Conservation (phyloP, 352 stramenopile species). For the Pythium apleroticum region DNA sequence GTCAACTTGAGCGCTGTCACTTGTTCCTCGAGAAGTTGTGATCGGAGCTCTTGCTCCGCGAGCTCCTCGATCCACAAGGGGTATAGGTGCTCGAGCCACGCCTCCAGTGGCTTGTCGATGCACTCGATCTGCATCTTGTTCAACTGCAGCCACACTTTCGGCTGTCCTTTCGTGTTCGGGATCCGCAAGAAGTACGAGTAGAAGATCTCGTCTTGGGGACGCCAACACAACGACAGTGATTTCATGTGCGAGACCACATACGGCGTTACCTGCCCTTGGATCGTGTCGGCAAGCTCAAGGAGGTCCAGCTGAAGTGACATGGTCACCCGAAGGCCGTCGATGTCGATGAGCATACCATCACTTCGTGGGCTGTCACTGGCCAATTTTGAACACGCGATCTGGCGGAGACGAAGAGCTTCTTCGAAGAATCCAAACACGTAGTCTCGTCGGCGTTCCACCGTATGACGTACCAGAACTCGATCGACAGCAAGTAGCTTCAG, state of each 20-base stretch:
- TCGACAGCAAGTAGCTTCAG: conserved; percentile 44
- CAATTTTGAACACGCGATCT: conserved; percentile 30
- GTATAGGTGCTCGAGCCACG: conserved; percentile 69
- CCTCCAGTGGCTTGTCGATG: conserved; percentile 51
- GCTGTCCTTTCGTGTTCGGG: conserved; percentile 32
- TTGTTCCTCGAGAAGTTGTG: conserved; percentile 67
- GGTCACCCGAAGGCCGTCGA: conserved; percentile 41
- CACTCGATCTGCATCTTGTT: conserved; percentile 45
- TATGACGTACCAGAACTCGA: conserved; percentile 48
- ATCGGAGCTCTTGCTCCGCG: conserved; percentile 58
- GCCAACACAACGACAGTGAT: conserved; percentile 42
- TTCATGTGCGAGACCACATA: conserved; percentile 28
- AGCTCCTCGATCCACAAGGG: conserved; percentile 75
- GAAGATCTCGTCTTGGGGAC: conserved; percentile 61
- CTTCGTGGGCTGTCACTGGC: conserved; percentile 3
- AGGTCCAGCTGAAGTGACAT: conserved; percentile 42
- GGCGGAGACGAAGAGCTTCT: conserved; percentile 44
- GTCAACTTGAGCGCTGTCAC: conserved; percentile 50
- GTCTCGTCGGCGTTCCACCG: conserved; percentile 40
- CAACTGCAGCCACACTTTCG: conserved; percentile 54
- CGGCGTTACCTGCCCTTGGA: conserved; percentile 37
- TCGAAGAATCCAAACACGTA: conserved; percentile 81
- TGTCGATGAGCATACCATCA: conserved; percentile 64
- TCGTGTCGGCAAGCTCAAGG: conserved; percentile 22
- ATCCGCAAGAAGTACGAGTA: conserved; percentile 61